A percentile compares a stretch with the other conserved stretches of the same genome.
Evolutionary conservation across 2,329 filamentous ascomycete species (phyloP).

Genomic region (Alternaria rosae): DNA sequence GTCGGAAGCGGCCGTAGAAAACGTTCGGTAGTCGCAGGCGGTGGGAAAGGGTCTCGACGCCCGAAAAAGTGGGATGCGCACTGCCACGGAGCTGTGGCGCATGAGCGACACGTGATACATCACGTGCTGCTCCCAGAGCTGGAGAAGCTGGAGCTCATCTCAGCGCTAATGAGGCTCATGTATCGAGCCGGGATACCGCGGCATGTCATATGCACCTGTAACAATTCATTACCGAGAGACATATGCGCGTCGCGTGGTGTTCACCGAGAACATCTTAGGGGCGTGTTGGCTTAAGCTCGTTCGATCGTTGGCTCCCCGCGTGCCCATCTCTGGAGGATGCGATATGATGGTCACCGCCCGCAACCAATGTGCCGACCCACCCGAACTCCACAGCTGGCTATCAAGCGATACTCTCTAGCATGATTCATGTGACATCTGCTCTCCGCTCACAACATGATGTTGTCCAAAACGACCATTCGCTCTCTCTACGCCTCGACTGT

Average conservation of each 20-base stretch:
- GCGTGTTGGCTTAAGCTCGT: conserved; percentile 7
- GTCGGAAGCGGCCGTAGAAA: conserved; percentile 23
- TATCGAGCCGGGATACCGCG: not conserved
- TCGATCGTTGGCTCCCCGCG: not conserved
- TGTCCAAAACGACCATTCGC: not conserved
- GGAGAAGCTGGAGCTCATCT: not conserved
- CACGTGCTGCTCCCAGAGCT: not conserved
- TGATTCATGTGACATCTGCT: conserved; percentile 6
- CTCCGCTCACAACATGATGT: not conserved
- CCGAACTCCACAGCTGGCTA: conserved; percentile 10
- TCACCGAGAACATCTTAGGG: not conserved
- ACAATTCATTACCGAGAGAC: not conserved
- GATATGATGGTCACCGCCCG: conserved; percentile 8
- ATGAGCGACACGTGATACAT: not conserved
- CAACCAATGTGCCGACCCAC: conserved; percentile 17
- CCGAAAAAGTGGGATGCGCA: conserved; percentile 24
- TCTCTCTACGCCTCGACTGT: not conserved
- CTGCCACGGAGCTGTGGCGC: conserved; percentile 9
- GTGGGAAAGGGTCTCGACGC: conserved; percentile 26
- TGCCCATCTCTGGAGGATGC: conserved; percentile 5
- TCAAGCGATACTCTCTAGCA: conserved; percentile 8
- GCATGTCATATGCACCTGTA: not conserved
- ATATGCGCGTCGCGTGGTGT: not conserved
- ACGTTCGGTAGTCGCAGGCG: conserved; percentile 25
- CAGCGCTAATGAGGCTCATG: not conserved